Base-by-base conservation (phyloP, 2,329 filamentous ascomycete species). In the Xylariomycetidae sp. region DNA sequence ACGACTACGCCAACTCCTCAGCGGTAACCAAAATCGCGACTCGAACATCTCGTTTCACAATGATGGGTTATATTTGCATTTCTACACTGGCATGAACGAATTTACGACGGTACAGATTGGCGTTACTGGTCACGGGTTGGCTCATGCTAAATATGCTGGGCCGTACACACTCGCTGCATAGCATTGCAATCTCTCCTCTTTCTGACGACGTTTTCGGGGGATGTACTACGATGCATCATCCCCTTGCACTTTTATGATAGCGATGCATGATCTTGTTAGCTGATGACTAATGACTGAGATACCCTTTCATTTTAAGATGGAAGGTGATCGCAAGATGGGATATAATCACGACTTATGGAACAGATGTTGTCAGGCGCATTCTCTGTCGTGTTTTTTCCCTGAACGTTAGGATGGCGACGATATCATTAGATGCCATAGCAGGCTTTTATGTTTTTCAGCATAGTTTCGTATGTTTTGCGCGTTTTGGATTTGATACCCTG, bases 261-360 rank as follows among this genome's bases (percentile, higher is more conserved):
- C 40, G 40, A 40, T 42, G 33, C 24, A 38, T 44, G 18, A 17
- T 35, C 50, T 47, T 46, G 45, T 38, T 48, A 47, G 32, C 25
- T 55, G 33, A 57, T 46, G 54, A 57, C 32, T 56, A 25, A 57
- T 38, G 52, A 55, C 42, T 40, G 36, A 53, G 46, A 55, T 55
- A 55, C 53, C 53, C 50, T 49, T 52, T 50, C 51, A 55, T 55
- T 55, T 38, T 37, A 47, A 55, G 53, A 55, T 55, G 51, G 40
- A 42, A 49, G 52, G 53, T 49, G 45, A 51, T 50, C 43, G 46
- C 47, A 52, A 53, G 52, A 50, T 35, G 44, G 42, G 47, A 49
- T 46, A 38, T 41, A 32, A 39, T 47, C 24, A 43, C 30, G 39
- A 30, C 39, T 45, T 43, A 39, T 44, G 31, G 37, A 39, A 43